phyloP scores from a whole-genome alignment of 768 basidiomycete genomes.

The Strobilomyces dryophilus region DNA sequence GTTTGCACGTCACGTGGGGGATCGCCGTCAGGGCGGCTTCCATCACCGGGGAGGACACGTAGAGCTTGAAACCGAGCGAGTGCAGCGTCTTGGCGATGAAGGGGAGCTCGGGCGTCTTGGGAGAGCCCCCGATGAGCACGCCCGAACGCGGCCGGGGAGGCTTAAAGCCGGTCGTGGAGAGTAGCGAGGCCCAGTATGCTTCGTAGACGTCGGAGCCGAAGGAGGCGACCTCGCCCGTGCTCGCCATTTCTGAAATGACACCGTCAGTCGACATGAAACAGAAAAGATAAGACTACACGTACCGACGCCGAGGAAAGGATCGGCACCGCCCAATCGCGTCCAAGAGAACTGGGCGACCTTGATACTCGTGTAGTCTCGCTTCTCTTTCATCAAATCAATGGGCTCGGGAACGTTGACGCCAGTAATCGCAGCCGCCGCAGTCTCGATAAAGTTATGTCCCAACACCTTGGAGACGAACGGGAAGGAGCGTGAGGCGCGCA shows the following conservation, averaged over 20 bases:
- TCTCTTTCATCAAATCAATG: slow-evolving; percentile 84
- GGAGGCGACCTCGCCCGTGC: slow-evolving; percentile 95
- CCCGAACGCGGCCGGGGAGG: slow-evolving; percentile 81
- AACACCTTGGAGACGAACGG: slow-evolving; percentile 99
- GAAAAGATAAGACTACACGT: slow-evolving; percentile 28
- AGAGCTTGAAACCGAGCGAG: slow-evolving; percentile 91
- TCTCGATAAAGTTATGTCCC: slow-evolving; percentile 95
- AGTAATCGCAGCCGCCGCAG: slow-evolving; percentile 84
- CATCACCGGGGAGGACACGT: slow-evolving; percentile 75
- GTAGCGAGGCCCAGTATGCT: slow-evolving; percentile 93
- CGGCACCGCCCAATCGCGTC: slow-evolving; percentile 93
- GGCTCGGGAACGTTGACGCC: slow-evolving; percentile 86
- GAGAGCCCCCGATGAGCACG: slow-evolving; percentile 89
- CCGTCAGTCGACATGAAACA: not conserved
- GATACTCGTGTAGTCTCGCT: slow-evolving; percentile 89
- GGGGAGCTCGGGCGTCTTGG: slow-evolving; percentile 81
- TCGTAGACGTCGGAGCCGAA: slow-evolving; percentile 94
- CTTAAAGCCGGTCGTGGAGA: slow-evolving; percentile 95
- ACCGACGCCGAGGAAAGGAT: slow-evolving; percentile 96
- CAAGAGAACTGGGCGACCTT: slow-evolving; percentile 99
- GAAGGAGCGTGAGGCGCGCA: slow-evolving; percentile 97
- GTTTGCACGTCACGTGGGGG: slow-evolving; percentile 75
- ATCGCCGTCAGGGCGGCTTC: slow-evolving; percentile 79
- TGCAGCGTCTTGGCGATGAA: slow-evolving; percentile 74
- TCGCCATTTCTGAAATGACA: slow-evolving; percentile 78